These are phyloP conservation scores for Cotoneaster glaucophyllus DNA, from an alignment of 306 rosid species.

Conservation along the genomic window DNA sequence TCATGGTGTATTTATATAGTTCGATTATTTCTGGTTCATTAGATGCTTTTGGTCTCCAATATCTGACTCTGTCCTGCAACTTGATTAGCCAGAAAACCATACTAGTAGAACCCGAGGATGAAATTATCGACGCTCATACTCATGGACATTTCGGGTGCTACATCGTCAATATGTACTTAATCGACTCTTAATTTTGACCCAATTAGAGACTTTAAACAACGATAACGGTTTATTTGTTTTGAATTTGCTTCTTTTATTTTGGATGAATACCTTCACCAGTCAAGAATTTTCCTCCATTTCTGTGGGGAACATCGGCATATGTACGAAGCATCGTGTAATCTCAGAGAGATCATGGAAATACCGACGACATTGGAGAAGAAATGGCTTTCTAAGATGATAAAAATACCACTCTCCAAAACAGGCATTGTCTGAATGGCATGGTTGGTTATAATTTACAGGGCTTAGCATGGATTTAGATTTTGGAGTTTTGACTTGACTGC, in stretches of 20 bases:
- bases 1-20: background rate
- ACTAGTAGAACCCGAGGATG: background rate
- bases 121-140: no score
- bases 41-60: background rate
- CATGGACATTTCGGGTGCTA: no score
- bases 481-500: background rate
- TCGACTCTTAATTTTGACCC: no score
- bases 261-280: no score
- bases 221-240: no score
- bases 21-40: background rate
- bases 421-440: background rate
- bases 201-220: no score
- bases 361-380: background rate
- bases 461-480: background rate
- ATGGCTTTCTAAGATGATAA: background rate
- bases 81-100: background rate
- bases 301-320: background rate
- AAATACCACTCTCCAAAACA: background rate
- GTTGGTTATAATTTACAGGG: background rate
- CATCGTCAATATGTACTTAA: no score
- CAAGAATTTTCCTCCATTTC: background rate
- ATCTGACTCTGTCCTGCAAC: background rate
- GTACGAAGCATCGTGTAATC: background rate
- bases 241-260: no score
- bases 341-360: background rate